Base-by-base conservation (phyloP, 2,329 filamentous ascomycete genomes). In the Cladophialophora yegresii region DNA sequence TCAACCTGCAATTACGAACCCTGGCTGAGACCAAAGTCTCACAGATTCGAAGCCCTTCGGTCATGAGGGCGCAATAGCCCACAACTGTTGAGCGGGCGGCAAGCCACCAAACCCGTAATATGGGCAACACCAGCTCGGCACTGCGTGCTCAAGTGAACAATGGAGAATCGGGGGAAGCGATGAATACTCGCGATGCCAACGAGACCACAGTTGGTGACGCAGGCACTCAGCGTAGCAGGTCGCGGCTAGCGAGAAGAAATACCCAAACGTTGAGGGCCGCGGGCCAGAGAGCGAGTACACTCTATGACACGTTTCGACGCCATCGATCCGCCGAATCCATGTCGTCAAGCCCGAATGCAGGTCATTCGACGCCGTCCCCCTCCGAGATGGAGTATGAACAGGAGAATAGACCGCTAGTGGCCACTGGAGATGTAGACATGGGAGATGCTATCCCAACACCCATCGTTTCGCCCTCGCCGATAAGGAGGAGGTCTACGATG, bases 401-500 rank as follows among this genome's bases (percentile, higher is more conserved):
- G 58, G 77, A 79, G 64, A 70, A 73, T 51, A 72, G 70, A 33
- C 68, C 73, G n/a, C 72, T 78, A 50, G 70, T 75, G 62, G 73
- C 75, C 54, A 61, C 70, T 28, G 69, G 70, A 33, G 70, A 75
- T 36, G 72, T 73, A 16, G 75, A 75, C 47, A 73, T 71, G 63
- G 53, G 61, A 36, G 69, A 70, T 61, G 65, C 65, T 22, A 61
- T 66, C 9, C 67, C 71, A 32, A 70, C 71, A 55, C 67, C 43
- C 40, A 58, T 30, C 7, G 36, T 63, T 16, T 62, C 61, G 69
- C 62, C 73, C 71, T 43, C 73, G 72, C 43, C 70, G 73, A 76
- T 58, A 71, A 75, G 36, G 75, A 75, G 78, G 63, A 78, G 78
- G 64, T 81, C 80, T 4, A 76, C 79, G 13, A 79, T 82, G 76